These are phyloP conservation scores for Starmerella sp. DNA, from an alignment of 805 yeast genomes.

Conservation along the genomic window DNA sequence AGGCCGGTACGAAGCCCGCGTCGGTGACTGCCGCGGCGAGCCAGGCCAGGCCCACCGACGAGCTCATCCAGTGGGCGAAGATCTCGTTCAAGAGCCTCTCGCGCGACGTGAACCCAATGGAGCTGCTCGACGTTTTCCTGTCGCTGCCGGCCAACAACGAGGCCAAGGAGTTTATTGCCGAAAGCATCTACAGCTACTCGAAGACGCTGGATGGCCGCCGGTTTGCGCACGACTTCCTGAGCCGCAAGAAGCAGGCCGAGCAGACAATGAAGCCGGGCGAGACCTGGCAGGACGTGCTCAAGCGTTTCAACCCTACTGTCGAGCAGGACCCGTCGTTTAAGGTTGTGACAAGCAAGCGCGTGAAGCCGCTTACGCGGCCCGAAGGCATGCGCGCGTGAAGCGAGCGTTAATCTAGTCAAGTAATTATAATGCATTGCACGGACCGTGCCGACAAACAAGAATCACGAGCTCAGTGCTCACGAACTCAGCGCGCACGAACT, in stretches of 20 bases:
- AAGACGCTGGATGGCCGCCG: slow-evolving; percentile 89
- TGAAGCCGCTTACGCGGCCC: slow-evolving; percentile 20
- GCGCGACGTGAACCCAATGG: slow-evolving; percentile 64
- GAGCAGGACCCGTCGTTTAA: slow-evolving; percentile 40
- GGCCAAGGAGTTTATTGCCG: slow-evolving; percentile 76
- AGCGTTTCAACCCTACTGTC: slow-evolving; percentile 27
- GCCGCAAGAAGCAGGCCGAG: slow-evolving; percentile 65
- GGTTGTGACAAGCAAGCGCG: slow-evolving; percentile 48
- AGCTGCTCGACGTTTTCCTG: slow-evolving; percentile 65
- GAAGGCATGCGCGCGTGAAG: slow-evolving; percentile 5
- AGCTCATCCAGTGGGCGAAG: slow-evolving; percentile 34
- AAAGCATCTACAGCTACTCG: slow-evolving; percentile 62
- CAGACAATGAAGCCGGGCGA: slow-evolving; percentile 36
- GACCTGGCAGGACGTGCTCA: slow-evolving; percentile 66
- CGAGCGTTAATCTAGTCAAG: no score
- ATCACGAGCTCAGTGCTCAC: no score
- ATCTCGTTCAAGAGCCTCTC: slow-evolving; percentile 41
- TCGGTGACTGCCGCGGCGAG: slow-evolving; percentile 15
- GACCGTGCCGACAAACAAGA: no score
- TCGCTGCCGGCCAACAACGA: slow-evolving; percentile 69
- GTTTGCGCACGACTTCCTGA: slow-evolving; percentile 81
- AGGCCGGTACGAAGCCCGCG: slow-evolving; percentile 1
- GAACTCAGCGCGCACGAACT: no score
- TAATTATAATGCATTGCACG: no score
- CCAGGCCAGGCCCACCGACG: slow-evolving; percentile 27